Evolutionary conservation across 2,329 filamentous ascomycete genomes (phyloP), one percentile per base, ranked within the genome.

Genomic region (Penicillium brevicompactum): DNA sequence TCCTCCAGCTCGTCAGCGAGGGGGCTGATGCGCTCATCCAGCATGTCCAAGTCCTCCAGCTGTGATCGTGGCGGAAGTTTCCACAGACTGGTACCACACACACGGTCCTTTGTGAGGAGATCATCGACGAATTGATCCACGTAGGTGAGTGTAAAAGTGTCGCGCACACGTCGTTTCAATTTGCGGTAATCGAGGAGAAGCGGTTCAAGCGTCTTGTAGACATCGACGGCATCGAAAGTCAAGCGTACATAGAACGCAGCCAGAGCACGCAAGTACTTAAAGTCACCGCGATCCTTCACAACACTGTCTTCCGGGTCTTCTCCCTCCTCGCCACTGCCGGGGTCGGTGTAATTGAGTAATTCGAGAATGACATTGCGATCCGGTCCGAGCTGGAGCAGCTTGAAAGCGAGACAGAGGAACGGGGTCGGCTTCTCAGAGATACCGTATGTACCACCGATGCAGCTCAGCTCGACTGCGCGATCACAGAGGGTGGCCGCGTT

Each of bases 61-160:
- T 90, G 83, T 61, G 89, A 86, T 64, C 94, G 82, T 56, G 86
- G 86, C 3, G 92, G 90, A 81, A 99, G 83, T 78, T 96, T 96
- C 87, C 91, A 95, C 64, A 99, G 71, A 69, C 88, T 95, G 3
- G 94, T 97, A 37, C 87, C 93, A 70, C 93, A 97, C 0, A 97
- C 88, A 49, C 94, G 83, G 54, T 95, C 91, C 75, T 96, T 96
- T 0, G 85, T 89, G 59, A 99, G 79, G 62, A 99, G 76, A 58
- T 97, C 92, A 72, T 99, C 94, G 52, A 97, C 86, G 72, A 99
- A 97, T 65, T 93, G 88, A 74, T 99, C 94, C 75, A 99, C 81
- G 67, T 84, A 89, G 2, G 91, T 94, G 64, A 99, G 73, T 11
- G 78, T 81, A 60, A 90, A 92, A 1, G 90, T 89, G 27, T 86